Percentiles rank a stretch among this genome's conserved stretches.
Evolutionary conservation across 2,329 filamentous ascomycete species (phyloP).

Genomic region (Cladophialophora immunda): DNA sequence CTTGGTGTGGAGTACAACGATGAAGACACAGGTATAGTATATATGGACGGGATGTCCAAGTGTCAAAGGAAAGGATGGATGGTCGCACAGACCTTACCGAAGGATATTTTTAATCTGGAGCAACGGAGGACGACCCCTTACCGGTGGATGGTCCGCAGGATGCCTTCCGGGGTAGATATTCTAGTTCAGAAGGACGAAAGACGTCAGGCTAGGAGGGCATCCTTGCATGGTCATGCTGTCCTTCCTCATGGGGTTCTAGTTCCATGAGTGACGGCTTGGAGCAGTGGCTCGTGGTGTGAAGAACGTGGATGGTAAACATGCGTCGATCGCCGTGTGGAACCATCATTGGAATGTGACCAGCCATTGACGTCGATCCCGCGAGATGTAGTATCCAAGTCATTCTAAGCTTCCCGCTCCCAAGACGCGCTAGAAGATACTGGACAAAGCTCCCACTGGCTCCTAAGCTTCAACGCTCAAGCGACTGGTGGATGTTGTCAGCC

Average conservation of each 20-base stretch:
- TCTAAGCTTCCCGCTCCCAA: slow-evolving; percentile 19
- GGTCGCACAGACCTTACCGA: neutral
- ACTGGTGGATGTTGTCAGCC: slow-evolving; percentile 13
- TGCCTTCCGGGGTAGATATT: neutral
- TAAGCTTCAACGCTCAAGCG: neutral
- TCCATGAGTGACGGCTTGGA: slow-evolving; percentile 6
- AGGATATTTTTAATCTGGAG: slow-evolving; percentile 9
- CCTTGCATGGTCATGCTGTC: slow-evolving; percentile 18
- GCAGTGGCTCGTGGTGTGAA: slow-evolving; percentile 2
- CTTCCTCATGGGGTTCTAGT: slow-evolving; percentile 23
- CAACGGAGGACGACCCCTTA: slow-evolving; percentile 14
- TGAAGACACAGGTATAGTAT: neutral
- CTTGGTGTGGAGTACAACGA: neutral
- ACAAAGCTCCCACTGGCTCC: slow-evolving; percentile 3
- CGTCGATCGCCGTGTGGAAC: slow-evolving; percentile 3
- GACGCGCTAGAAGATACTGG: slow-evolving; percentile 20
- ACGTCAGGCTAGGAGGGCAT: slow-evolving; percentile 19
- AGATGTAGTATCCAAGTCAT: neutral
- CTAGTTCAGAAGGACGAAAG: slow-evolving; percentile 3
- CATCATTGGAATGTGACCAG: neutral
- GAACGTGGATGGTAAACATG: slow-evolving; percentile 13
- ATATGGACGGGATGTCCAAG: neutral
- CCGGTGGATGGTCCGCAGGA: neutral
- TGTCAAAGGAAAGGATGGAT: neutral
- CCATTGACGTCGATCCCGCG: slow-evolving; percentile 16